Conservation (phyloP, 75 land plant genomes). For the Ceratopteris richardii region DNA sequence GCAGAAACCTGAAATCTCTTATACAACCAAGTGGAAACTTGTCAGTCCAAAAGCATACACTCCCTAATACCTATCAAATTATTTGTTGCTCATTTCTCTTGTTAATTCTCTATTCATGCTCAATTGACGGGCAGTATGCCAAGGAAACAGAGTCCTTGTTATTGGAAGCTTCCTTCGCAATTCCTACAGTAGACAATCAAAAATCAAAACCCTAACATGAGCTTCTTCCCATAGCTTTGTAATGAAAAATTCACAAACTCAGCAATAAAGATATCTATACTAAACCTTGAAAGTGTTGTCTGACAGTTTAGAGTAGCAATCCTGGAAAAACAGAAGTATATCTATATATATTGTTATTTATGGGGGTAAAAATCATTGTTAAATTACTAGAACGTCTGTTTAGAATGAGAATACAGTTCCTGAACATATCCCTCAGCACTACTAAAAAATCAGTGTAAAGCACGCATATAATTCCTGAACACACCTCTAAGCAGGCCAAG, state of each 20-base stretch:
- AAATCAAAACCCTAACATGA: not conserved
- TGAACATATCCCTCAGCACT: too few relatives aligned
- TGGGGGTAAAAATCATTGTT: too few relatives aligned
- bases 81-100: slow-evolving; percentile 46
- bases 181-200: slow-evolving; percentile 43
- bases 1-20: too few relatives aligned
- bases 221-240: too few relatives aligned
- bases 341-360: slow-evolving; percentile 2
- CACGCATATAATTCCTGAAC: too few relatives aligned
- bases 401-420: too few relatives aligned
- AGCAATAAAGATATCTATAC: not conserved
- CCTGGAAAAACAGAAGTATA: slow-evolving; percentile 36
- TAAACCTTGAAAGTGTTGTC: slow-evolving; percentile 96
- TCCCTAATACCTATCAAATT: too few relatives aligned
- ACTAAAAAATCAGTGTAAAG: too few relatives aligned
- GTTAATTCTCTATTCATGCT: slow-evolving; percentile 73
- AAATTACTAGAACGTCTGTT: too few relatives aligned
- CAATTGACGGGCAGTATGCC: slow-evolving; percentile 85
- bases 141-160: slow-evolving; percentile 82
- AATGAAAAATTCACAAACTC: not conserved
- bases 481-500: slow-evolving; percentile 75
- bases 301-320: slow-evolving; percentile 73
- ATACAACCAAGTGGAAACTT: too few relatives aligned
- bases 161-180: slow-evolving; percentile 93
- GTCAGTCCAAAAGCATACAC: too few relatives aligned